Percentiles rank a stretch among this genome's conserved stretches.
Evolutionary conservation across 2,329 filamentous ascomycete genomes (phyloP).

Genomic region (Chlorencoelia australis): DNA sequence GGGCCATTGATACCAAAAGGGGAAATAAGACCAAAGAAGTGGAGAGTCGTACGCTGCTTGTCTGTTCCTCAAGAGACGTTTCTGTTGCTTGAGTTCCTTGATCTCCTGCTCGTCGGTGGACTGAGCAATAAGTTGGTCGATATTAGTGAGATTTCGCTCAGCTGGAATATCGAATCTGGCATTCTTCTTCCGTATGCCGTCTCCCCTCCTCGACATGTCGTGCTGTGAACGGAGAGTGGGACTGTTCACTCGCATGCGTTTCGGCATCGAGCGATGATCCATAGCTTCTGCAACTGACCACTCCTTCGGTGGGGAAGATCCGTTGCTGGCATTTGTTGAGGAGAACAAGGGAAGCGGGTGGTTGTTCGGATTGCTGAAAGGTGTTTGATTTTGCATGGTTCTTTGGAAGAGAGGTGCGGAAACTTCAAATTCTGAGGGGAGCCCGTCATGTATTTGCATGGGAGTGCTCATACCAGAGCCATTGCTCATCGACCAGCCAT

Average conservation of each 20-base stretch:
- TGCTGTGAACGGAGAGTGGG: conserved; percentile 62
- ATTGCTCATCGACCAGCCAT: conserved; percentile 29
- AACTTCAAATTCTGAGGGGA: conserved; percentile 46
- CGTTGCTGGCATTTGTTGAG: conserved; percentile 38
- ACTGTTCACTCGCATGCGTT: conserved; percentile 57
- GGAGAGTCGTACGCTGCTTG: conserved; percentile 76
- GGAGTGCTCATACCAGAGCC: conserved; percentile 65
- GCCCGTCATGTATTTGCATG: conserved; percentile 58
- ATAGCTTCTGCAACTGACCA: conserved; percentile 41
- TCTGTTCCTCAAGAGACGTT: conserved; percentile 85
- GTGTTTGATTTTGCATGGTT: conserved; percentile 37
- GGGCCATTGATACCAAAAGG: conserved; percentile 8
- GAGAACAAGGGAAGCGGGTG: conserved; percentile 46
- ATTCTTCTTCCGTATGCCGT: conserved; percentile 93
- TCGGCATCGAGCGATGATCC: conserved; percentile 38
- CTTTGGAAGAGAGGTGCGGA: conserved; percentile 39
- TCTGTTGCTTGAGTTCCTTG: conserved; percentile 98
- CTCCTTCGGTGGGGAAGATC: conserved; percentile 49
- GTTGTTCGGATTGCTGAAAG: conserved; percentile 43
- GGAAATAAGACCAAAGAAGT: conserved; percentile 17
- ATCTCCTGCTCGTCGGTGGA: conserved; percentile 86
- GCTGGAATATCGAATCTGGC: conserved; percentile 93
- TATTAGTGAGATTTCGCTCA: conserved; percentile 87
- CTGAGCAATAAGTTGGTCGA: conserved; percentile 82
- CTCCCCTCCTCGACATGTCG: conserved; percentile 42